phyloP scores from a whole-genome alignment of 1,284 basidiomycete genomes.

The Ganoderma leucocontextum region DNA sequence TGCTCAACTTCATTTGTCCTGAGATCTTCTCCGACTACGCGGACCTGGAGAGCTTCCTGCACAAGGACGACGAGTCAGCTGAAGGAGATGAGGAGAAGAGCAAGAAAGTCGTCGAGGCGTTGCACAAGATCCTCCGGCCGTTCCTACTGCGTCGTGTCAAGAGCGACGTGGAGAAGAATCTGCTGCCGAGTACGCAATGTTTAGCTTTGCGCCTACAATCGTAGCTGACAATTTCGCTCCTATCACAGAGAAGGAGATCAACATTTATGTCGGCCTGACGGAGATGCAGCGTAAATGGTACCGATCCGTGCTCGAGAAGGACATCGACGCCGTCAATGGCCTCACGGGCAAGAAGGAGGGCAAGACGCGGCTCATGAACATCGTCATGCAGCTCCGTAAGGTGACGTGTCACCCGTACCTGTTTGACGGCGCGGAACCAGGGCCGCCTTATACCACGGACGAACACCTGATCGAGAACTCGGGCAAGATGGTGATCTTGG shows the following conservation, averaged over 20 bases:
- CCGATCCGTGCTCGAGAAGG: constrained; percentile 94
- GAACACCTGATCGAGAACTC: constrained; percentile 96
- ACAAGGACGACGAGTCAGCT: constrained; percentile 78
- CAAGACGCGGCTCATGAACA: constrained; percentile 97
- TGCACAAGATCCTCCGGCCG: constrained; percentile 96
- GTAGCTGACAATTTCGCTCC: constrained; percentile 19
- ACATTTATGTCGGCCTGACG: constrained; percentile 96
- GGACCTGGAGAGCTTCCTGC: constrained; percentile 79
- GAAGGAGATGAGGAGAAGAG: constrained; percentile 88
- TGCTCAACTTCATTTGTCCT: constrained; percentile 94
- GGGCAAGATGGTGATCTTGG: constrained; percentile 98
- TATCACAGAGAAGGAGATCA: constrained; percentile 93
- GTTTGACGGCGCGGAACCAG: constrained; percentile 94
- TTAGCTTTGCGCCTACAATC: not conserved
- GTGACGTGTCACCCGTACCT: constrained; percentile 88
- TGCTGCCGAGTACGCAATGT: constrained; percentile 80
- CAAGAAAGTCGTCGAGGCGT: constrained; percentile 94
- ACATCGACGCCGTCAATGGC: constrained; percentile 98
- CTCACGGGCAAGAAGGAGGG: constrained; percentile 98
- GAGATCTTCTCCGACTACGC: constrained; percentile 82
- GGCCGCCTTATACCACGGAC: constrained; percentile 98
- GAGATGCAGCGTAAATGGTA: constrained; percentile 99
- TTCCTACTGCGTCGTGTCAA: constrained; percentile 97
- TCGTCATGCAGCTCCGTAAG: constrained; percentile 97
- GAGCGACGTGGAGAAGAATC: constrained; percentile 95